Conservation (phyloP, 148 eudicot genomes). For the Amaranthus palmeri region DNA sequence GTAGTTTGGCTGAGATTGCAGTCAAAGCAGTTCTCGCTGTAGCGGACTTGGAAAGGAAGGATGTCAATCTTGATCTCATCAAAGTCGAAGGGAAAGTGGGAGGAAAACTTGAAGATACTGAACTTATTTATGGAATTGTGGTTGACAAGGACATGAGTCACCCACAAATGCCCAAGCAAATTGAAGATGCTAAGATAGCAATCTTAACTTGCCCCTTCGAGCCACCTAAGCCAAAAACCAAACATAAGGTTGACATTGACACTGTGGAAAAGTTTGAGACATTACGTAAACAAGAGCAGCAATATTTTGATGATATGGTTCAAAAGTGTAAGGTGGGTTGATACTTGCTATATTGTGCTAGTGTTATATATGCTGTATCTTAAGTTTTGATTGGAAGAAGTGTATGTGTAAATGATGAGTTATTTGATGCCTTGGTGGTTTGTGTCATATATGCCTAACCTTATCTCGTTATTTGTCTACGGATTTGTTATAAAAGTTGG, state of each 20-base stretch:
- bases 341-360: background rate
- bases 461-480: background rate
- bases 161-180: slow-evolving; percentile 98
- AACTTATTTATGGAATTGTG: slow-evolving; percentile 85
- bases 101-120: slow-evolving; percentile 95
- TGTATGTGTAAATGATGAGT: background rate
- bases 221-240: slow-evolving; percentile 99
- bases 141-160: slow-evolving; percentile 99
- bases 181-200: slow-evolving; percentile 83
- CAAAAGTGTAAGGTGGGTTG: slow-evolving; percentile 78
- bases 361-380: background rate
- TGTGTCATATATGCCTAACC: background rate
- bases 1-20: slow-evolving; percentile 95
- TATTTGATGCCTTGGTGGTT: background rate
- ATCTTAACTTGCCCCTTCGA: slow-evolving; percentile 96
- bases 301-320: slow-evolving; percentile 96
- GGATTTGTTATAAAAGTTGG: background rate
- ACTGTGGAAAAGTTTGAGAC: slow-evolving; percentile 94
- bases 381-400: background rate
- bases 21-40: slow-evolving; percentile 95
- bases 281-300: slow-evolving; percentile 79
- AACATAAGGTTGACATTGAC: slow-evolving; percentile 99
- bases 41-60: slow-evolving; percentile 95
- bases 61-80: slow-evolving; percentile 88
- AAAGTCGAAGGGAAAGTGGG: slow-evolving; percentile 98